Evolutionary conservation across 2,329 filamentous ascomycete genomes (phyloP).

Genomic region (Coniosporium tulheliwenetii): DNA sequence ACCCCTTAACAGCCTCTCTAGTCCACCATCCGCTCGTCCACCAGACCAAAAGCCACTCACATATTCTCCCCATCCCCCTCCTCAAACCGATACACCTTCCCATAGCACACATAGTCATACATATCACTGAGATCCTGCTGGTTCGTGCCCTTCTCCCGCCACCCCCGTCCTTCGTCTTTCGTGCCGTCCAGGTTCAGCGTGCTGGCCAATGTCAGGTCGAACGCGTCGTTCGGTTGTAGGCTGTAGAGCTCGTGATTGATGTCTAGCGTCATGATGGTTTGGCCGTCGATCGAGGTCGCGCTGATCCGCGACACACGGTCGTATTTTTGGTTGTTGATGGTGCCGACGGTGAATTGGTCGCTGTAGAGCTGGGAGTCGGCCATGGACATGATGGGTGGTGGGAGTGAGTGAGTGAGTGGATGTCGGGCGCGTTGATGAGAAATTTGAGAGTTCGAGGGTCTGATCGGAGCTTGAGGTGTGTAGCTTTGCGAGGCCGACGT

Average conservation of each 20-base stretch:
- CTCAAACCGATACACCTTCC: conserved; percentile 80
- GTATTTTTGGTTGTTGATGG: conserved; percentile 75
- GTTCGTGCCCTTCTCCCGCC: conserved; percentile 28
- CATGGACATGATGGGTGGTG: conserved; percentile 30
- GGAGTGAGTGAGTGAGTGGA: not conserved
- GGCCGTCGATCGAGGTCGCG: conserved; percentile 58
- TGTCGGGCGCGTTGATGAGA: not conserved
- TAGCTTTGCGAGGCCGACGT: not conserved
- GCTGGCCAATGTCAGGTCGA: conserved; percentile 71
- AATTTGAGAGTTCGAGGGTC: not conserved
- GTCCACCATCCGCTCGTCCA: not conserved
- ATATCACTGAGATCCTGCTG: conserved; percentile 58
- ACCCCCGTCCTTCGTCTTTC: conserved; percentile 26
- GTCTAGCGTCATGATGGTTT: conserved; percentile 70
- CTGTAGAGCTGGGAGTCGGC: conserved; percentile 89
- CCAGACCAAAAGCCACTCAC: conserved; percentile 35
- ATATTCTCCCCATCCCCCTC: conserved; percentile 72
- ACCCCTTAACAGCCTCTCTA: not conserved
- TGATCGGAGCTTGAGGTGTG: not conserved
- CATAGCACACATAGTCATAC: conserved; percentile 78
- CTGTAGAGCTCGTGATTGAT: conserved; percentile 90
- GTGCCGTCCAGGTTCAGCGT: conserved; percentile 75
- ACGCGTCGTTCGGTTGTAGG: conserved; percentile 53
- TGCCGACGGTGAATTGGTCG: conserved; percentile 72
- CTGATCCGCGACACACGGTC: conserved; percentile 82